These are phyloP conservation scores for Camellia oleifera DNA, from an alignment of 179 eudicot species.

Conservation along the genomic window DNA sequence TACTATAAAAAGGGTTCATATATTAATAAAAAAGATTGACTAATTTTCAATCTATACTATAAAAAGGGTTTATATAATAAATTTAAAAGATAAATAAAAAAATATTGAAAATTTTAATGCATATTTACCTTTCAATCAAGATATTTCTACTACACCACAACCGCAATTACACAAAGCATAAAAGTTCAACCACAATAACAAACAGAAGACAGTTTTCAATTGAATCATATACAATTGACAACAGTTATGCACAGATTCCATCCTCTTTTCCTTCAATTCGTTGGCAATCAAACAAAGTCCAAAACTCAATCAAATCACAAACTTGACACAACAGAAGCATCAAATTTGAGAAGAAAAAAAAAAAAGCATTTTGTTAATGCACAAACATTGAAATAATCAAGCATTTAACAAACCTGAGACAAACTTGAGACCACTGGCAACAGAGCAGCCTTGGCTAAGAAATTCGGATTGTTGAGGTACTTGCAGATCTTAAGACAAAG, in stretches of 20 bases:
- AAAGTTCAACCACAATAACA: slow-evolving; percentile 3
- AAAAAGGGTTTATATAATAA: too few species aligned
- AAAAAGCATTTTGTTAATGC: neutral
- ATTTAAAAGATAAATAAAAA: too few species aligned
- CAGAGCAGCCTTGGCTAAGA: slow-evolving; percentile 74
- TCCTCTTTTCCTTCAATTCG: neutral
- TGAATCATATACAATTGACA: neutral
- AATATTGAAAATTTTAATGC: too few species aligned
- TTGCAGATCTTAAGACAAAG: slow-evolving; percentile 87
- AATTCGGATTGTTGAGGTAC: slow-evolving; percentile 74
- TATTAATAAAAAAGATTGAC: too few species aligned
- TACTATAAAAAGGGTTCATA: too few species aligned
- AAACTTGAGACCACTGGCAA: slow-evolving; percentile 78
- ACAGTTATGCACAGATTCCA: neutral
- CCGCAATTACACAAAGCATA: neutral
- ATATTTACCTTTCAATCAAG: too few species aligned
- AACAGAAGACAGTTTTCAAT: neutral
- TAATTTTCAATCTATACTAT: too few species aligned
- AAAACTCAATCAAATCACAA: neutral
- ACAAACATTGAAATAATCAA: neutral
- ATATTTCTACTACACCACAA: neutral
- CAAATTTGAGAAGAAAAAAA: neutral
- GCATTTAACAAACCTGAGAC: slow-evolving; percentile 63
- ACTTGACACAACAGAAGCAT: too few species aligned
- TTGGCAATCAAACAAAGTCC: slow-evolving; percentile 9